These are phyloP conservation scores for Botrytis hyacinthi DNA, from an alignment of 2,329 filamentous ascomycete genomes.

Conservation along the genomic window DNA sequence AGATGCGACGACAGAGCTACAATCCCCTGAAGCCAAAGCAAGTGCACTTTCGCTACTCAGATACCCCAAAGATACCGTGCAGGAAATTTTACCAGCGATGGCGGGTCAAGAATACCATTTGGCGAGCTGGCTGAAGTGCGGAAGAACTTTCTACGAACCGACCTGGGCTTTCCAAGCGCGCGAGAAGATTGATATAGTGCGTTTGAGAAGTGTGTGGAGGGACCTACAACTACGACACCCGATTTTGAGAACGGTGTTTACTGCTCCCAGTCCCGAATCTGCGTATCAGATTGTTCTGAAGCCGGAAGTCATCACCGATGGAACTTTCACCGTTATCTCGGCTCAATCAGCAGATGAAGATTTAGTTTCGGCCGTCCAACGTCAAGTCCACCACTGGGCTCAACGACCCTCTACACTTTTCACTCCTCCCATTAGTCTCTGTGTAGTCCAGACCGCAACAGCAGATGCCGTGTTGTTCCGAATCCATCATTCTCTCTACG, in stretches of 20 bases:
- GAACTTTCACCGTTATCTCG: not conserved
- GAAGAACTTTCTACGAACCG: conserved; percentile 13
- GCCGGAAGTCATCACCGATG: not conserved
- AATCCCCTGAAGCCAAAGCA: not conserved
- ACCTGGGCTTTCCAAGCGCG: conserved; percentile 10
- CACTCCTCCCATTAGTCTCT: conserved; percentile 8
- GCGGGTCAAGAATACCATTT: conserved; percentile 16
- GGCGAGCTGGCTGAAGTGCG: conserved; percentile 3
- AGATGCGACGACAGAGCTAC: not conserved
- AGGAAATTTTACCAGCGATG: conserved; percentile 1
- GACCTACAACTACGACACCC: not conserved
- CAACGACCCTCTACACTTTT: conserved; percentile 1
- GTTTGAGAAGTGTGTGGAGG: not conserved
- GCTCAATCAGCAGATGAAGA: not conserved
- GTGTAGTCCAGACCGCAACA: not conserved
- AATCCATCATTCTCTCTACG: conserved; percentile 10
- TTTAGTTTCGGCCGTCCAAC: not conserved
- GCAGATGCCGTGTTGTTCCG: conserved; percentile 1
- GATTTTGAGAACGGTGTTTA: conserved; percentile 7
- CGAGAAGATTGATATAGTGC: not conserved
- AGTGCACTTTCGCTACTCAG: not conserved
- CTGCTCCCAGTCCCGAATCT: not conserved
- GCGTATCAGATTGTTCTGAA: conserved; percentile 1
- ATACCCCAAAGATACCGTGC: not conserved
- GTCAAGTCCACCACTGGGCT: not conserved